phyloP scores from a whole-genome alignment of 306 rosid genomes.

The Acacia melanoxylon region DNA sequence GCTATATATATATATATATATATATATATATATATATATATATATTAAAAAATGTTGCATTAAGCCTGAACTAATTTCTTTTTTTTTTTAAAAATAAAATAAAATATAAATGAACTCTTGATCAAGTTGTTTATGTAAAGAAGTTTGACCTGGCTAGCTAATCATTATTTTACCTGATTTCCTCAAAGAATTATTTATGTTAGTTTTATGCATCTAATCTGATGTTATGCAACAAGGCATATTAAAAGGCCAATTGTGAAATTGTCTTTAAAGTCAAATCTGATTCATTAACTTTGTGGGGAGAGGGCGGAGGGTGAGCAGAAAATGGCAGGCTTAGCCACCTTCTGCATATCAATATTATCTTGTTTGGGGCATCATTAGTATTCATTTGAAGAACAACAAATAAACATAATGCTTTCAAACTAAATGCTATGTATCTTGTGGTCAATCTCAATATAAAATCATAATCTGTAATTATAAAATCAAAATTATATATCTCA shows the following conservation, averaged over 20 bases:
- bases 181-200: neutral
- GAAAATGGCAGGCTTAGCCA: constrained; percentile 15
- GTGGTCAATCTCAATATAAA: constrained; percentile 4
- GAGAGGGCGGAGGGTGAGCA: neutral
- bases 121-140: neutral
- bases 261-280: neutral
- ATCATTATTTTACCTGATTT: neutral
- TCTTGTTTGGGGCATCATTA: constrained; percentile 4
- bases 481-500: constrained; percentile 3
- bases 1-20: neutral
- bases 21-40: no score
- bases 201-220: neutral
- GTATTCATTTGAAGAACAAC: constrained; percentile 20
- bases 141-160: neutral
- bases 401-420: constrained; percentile 8
- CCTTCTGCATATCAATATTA: neutral
- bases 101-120: neutral
- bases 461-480: neutral
- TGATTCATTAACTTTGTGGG: neutral
- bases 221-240: neutral
- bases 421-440: neutral
- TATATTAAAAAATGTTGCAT: neutral
- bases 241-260: neutral
- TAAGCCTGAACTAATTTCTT: neutral
- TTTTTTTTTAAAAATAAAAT: neutral